Percentiles rank a stretch among this genome's conserved stretches.
These are phyloP conservation scores for Zoysia matrella DNA, from an alignment of 202 grass and related monocot genomes.

Conservation along the genomic window DNA sequence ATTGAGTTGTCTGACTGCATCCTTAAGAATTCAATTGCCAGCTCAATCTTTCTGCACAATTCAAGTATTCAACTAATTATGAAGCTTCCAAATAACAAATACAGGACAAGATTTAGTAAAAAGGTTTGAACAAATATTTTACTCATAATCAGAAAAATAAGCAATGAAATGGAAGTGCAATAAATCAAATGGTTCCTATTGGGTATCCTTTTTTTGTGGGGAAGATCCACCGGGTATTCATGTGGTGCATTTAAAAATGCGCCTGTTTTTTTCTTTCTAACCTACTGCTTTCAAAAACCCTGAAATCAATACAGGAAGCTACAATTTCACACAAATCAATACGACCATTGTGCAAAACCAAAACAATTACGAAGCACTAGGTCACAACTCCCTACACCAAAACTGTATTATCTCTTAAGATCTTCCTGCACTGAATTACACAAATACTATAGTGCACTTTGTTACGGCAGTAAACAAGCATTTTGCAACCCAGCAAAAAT, in stretches of 20 bases:
- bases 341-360: constrained; percentile 11
- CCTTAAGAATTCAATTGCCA: constrained; percentile 63
- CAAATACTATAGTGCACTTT: constrained; percentile 3
- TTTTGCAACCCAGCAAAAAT: constrained; percentile 5
- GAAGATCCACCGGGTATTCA: not conserved
- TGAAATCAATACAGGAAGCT: constrained; percentile 4
- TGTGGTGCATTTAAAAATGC: not conserved
- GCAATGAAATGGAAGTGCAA: not conserved
- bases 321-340: not conserved
- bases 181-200: not conserved
- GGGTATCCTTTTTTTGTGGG: not conserved
- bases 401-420: constrained; percentile 9
- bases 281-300: not conserved
- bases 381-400: not conserved
- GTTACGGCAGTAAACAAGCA: constrained; percentile 23
- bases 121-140: constrained; percentile 1
- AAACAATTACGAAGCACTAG: constrained; percentile 15
- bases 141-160: not conserved
- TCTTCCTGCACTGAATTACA: not conserved
- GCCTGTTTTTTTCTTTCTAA: not conserved
- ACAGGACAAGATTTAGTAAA: not conserved
- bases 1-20: constrained; percentile 40
- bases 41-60: constrained; percentile 85
- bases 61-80: constrained; percentile 28
- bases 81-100: not conserved